These are phyloP conservation scores for Cryptococcus sp. DNA, from an alignment of 1,284 basidiomycete genomes.

Conservation along the genomic window DNA sequence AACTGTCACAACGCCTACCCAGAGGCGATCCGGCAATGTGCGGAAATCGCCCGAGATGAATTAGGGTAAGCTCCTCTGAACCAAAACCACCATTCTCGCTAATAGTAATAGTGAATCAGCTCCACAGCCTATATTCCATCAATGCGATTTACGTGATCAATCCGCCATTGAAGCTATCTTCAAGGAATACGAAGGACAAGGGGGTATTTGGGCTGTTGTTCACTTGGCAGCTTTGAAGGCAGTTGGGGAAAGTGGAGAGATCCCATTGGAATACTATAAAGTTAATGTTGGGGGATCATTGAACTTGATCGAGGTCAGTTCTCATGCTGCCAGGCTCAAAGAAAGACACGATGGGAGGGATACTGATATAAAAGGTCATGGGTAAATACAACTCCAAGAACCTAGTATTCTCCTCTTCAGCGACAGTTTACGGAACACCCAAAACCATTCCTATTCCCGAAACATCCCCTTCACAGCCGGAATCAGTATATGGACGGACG, in stretches of 20 bases:
- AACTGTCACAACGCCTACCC: conserved; percentile 85
- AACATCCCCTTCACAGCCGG: conserved; percentile 77
- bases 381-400: conserved; percentile 71
- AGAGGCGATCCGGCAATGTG: conserved; percentile 68
- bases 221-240: conserved; percentile 97
- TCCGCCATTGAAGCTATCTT: conserved; percentile 71
- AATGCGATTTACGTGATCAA: conserved; percentile 69
- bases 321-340: not conserved
- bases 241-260: conserved; percentile 91
- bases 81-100: not conserved
- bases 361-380: conserved; percentile 60
- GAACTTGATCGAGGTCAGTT: conserved; percentile 58
- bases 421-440: conserved; percentile 97
- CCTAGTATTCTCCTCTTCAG: conserved; percentile 94
- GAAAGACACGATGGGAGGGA: not conserved
- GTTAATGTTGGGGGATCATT: conserved; percentile 86
- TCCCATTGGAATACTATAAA: conserved; percentile 85
- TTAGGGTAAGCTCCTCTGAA: conserved; percentile 24
- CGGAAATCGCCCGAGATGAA: conserved; percentile 64
- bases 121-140: conserved; percentile 43
- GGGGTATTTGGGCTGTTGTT: conserved; percentile 92
- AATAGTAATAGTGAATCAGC: conserved; percentile 20
- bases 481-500: conserved; percentile 90
- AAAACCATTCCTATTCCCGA: conserved; percentile 91
- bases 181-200: conserved; percentile 64